These are phyloP conservation scores for Leishmania tarentolae DNA, from an alignment of 208 protist species.

Conservation along the genomic window DNA sequence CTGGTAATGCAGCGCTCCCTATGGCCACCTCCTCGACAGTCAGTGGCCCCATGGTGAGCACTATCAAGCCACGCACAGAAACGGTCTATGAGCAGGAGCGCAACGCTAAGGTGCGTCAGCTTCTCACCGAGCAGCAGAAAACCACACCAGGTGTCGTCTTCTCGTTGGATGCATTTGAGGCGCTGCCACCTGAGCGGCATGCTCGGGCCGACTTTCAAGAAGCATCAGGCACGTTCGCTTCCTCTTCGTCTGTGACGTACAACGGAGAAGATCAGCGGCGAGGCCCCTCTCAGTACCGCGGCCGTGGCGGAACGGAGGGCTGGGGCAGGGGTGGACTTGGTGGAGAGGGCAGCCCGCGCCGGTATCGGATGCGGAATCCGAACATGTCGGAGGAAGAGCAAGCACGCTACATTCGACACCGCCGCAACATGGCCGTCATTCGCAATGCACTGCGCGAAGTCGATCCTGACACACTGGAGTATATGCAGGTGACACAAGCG, in stretches of 20 bases:
- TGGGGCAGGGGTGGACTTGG: neutral
- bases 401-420: constrained; percentile 30
- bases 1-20: neutral
- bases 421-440: constrained; percentile 50
- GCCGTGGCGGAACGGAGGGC: neutral
- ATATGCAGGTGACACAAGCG: constrained; percentile 53
- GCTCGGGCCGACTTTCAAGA: neutral
- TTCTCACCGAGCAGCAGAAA: constrained; percentile 30
- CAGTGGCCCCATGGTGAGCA: neutral
- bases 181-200: neutral
- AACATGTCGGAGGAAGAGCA: constrained; percentile 34
- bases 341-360: constrained; percentile 7
- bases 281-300: neutral
- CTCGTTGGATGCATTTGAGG: constrained; percentile 15
- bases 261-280: neutral
- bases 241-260: neutral
- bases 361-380: constrained; percentile 21
- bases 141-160: constrained; percentile 1
- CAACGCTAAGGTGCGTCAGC: constrained; percentile 46
- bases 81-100: constrained; percentile 75
- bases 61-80: constrained; percentile 13
- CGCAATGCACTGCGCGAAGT: constrained; percentile 82
- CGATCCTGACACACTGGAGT: constrained; percentile 60
- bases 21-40: neutral
- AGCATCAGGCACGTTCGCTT: neutral